Base-by-base conservation (phyloP, 805 yeast genomes). In the Kluyveromyces wickerhamii region DNA sequence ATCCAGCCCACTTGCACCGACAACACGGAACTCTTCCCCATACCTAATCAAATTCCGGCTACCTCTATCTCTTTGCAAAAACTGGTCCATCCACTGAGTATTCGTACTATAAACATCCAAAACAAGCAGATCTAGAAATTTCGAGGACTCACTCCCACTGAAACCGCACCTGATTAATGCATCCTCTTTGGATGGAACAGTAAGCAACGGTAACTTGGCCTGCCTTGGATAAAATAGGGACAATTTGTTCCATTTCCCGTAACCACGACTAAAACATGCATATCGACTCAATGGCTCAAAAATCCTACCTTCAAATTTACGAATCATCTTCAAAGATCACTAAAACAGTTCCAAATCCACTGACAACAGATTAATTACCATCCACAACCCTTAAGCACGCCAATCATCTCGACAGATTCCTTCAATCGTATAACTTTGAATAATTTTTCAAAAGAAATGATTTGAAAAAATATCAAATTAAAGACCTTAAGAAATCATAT, bases 91-190 rank as follows among this genome's bases (percentile, higher is more conserved):
- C 65, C 65, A 60, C 8, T 48, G 19, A 30, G 54, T 59, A 21
- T 58, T 53, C 1, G 51, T 26, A 1, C 54, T 49, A 30, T 57
- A 59, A 7, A 60, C 62, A 37, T 60, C 62, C 2, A 58, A 47
- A 22, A 60, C 29, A 3, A 60, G 22, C 5, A 60, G 42, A 14
- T 52, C 50, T 8, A 60, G 35, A 7, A 59, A 38, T 2, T 37
- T 36, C 4, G 45, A 36, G 12, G 50, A 43, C 12, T 14, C 19
- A n/a, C 19, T 11, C 5, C 33, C 33, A 12, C 14, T n/a, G 15
- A 30, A 30, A 2, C 33, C 33, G 13, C 33, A 30, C 14, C 33
- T 15, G 15, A 30, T 21, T 5, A 7, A 5, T 5, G 33, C 25
- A 5, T 21, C 26, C 8, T 14, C 8, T n/a, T 13, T 19, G 19